Evolutionary conservation across 108 stramenopile species (phyloP), one percentile per base, ranked within the genome.

Genomic region (Ochromonas danica): DNA sequence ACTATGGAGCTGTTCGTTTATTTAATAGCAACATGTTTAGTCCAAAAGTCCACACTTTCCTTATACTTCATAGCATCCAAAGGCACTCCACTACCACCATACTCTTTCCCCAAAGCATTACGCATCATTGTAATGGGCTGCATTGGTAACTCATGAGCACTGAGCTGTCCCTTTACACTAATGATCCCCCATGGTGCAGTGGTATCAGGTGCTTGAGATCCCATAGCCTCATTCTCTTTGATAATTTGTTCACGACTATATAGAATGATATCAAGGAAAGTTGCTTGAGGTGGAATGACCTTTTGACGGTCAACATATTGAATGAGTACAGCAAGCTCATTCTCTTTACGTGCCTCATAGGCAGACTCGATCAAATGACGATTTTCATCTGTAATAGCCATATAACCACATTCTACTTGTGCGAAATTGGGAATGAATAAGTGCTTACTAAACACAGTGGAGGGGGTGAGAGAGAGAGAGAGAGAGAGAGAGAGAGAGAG

Each of bases 101-200:
- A 83, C 1, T 94, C 94, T 72, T 91, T 89, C 2, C 97, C 96
- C 75, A 98, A 80, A 25, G 96, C 93, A 87, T 98, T 98, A 40
- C 98, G 80, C 96, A 98, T 95, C 51, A 94, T 93, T 1, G 98
- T 98, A 80, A 98, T 98, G 0, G 96, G 93, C 36, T 92, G 94
- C 96, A 97, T 97, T 57, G 98, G 98, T 1, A 97, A 86, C 82
- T 98, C 98, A 57, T 82, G 75, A 80, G 91, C 91, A 1, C 92
- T 89, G 67, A 93, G 90, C 81, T 98, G 98, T 42, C 95, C 93
- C 83, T 98, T 98, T 77, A 98, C 94, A 62, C 91, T 92, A 30
- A 98, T 94, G 74, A 98, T 96, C 0, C 95, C 95, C 97, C 97
- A 98, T 0, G 96, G 96, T 1, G 83, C 86, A 41, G 70, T 45